phyloP scores from a whole-genome alignment of 805 yeast species.

The Hemisphaericaspora nanyangensis region DNA sequence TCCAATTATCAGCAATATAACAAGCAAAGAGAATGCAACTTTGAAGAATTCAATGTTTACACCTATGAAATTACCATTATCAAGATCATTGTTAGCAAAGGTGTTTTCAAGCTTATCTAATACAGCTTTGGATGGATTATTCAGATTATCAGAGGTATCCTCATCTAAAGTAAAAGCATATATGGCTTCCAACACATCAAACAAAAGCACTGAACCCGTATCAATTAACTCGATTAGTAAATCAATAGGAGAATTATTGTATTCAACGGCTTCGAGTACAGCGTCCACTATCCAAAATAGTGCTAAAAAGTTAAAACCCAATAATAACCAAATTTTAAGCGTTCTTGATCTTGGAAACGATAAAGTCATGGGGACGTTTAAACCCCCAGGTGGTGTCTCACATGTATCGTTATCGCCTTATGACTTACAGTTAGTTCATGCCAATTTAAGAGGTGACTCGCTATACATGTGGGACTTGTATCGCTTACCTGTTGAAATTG shows the following conservation, averaged over 20 bases:
- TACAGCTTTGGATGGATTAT: constrained; percentile 50
- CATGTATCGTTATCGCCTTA: constrained; percentile 57
- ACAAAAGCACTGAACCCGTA: constrained; percentile 5
- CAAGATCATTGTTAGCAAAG: constrained; percentile 45
- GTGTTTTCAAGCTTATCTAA: constrained; percentile 47
- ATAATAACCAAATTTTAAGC: constrained; percentile 37
- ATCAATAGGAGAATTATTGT: constrained; percentile 28
- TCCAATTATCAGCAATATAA: constrained; percentile 9
- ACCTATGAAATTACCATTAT: constrained; percentile 44
- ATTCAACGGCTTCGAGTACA: constrained; percentile 30
- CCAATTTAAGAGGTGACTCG: constrained; percentile 56
- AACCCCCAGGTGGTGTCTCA: constrained; percentile 62
- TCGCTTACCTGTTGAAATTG: constrained; percentile 45
- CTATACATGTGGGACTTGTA: constrained; percentile 63
- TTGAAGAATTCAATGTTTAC: constrained; percentile 24
- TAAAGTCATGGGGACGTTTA: constrained; percentile 40
- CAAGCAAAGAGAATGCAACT: neutral
- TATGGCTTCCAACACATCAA: constrained; percentile 17
- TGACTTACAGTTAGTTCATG: constrained; percentile 53
- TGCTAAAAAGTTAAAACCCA: constrained; percentile 17
- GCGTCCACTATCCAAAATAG: constrained; percentile 21
- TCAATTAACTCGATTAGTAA: constrained; percentile 26
- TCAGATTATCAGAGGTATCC: constrained; percentile 41
- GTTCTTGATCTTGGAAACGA: constrained; percentile 45
- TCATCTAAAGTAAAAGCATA: constrained; percentile 41